These are phyloP conservation scores for Kwoniella botswanensis DNA, from an alignment of 768 basidiomycete genomes.

Conservation along the genomic window DNA sequence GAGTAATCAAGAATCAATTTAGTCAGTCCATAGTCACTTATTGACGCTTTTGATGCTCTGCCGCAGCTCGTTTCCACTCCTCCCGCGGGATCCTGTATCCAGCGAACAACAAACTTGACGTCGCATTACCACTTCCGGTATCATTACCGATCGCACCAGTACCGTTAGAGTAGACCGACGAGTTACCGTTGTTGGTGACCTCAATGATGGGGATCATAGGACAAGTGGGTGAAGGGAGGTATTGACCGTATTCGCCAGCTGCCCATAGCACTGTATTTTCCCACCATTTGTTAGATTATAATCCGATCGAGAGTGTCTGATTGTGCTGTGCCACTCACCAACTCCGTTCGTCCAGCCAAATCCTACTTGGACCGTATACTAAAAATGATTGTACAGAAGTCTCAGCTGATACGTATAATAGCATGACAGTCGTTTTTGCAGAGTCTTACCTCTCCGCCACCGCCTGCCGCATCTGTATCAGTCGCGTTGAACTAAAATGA, in stretches of 20 bases:
- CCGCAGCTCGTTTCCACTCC: not conserved
- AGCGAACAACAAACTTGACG: conserved; percentile 23
- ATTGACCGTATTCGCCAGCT: conserved; percentile 55
- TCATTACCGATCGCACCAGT: conserved; percentile 7
- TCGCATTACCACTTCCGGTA: conserved; percentile 14
- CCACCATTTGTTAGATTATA: too few relatives aligned
- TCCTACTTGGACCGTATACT: conserved; percentile 77
- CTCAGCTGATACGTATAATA: too few relatives aligned
- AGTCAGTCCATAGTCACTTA: not conserved
- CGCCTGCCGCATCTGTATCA: conserved; percentile 65
- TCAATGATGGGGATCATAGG: conserved; percentile 54
- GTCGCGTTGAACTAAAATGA: conserved; percentile 70
- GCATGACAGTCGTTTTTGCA: too few relatives aligned
- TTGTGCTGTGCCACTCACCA: conserved; percentile 37
- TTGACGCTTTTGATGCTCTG: not conserved
- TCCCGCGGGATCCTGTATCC: conserved; percentile 33
- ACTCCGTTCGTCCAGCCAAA: conserved; percentile 58
- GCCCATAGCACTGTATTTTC: conserved; percentile 51
- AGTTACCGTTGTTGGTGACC: conserved; percentile 34
- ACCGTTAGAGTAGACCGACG: conserved; percentile 16
- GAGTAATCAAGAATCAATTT: not conserved
- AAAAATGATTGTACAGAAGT: not conserved
- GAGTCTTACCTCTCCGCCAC: conserved; percentile 38
- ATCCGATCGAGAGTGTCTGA: too few relatives aligned
- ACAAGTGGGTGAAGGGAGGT: conserved; percentile 53